Percentiles rank a stretch among this genome's conserved stretches.
Evolutionary conservation across 148 eudicot species (phyloP).

Genomic region (Persicaria maculosa): DNA sequence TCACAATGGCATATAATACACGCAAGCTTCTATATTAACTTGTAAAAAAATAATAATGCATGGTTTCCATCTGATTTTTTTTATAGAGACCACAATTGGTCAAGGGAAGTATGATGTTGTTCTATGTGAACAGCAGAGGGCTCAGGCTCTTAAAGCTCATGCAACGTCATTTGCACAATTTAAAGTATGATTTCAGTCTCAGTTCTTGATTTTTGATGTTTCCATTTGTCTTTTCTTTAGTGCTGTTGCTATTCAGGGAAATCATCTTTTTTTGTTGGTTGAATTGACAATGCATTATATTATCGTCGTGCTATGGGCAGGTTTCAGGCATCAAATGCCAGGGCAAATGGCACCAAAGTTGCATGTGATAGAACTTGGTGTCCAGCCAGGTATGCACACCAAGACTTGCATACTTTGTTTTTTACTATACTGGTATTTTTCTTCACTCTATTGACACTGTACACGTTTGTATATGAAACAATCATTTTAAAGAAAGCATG

Average conservation of each 20-base stretch:
- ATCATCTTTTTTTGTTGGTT: neutral
- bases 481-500: no score
- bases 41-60: no score
- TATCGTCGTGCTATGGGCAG: constrained; percentile 22
- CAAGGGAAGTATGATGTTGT: constrained; percentile 94
- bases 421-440: no score
- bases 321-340: constrained; percentile 80
- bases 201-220: neutral
- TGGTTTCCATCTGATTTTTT: neutral
- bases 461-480: no score
- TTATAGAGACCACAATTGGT: constrained; percentile 87
- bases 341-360: constrained; percentile 81
- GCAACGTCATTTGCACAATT: constrained; percentile 89
- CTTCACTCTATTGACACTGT: no score
- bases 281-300: neutral
- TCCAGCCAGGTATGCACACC: constrained; percentile 58
- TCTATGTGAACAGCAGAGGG: constrained; percentile 95
- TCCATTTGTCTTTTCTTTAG: neutral
- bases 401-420: no score
- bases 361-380: constrained; percentile 97
- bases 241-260: neutral
- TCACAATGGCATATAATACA: constrained; percentile 1
- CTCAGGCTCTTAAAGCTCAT: constrained; percentile 99
- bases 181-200: constrained; percentile 37
- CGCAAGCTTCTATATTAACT: no score